Conservation (phyloP, 129 eudicot genomes). For the Tagetes erecta region DNA sequence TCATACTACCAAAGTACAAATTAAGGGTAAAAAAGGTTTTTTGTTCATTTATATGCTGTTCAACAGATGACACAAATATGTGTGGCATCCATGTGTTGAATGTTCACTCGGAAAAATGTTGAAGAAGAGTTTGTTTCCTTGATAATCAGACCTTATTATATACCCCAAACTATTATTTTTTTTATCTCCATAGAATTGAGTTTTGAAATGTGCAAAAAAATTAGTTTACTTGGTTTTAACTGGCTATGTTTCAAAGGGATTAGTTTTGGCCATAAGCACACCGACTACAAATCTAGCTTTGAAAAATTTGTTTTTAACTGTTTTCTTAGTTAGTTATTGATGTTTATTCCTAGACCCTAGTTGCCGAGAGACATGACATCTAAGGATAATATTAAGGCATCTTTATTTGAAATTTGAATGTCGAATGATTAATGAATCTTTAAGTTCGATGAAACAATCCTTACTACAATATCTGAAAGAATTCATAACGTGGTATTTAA, state of each 20-base stretch:
- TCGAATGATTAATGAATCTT: not conserved
- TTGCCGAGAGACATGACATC: not conserved
- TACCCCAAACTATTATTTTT: not conserved
- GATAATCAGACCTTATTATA: not conserved
- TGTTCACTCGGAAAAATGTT: not conserved
- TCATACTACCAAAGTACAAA: not conserved
- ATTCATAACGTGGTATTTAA: not conserved
- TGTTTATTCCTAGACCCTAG: not conserved
- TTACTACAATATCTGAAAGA: not conserved
- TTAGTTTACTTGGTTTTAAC: not conserved
- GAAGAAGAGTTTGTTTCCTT: slow-evolving; percentile 1
- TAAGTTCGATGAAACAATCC: not conserved
- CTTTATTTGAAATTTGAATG: not conserved
- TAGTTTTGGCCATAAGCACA: not conserved
- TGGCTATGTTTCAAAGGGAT: not conserved
- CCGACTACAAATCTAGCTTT: not conserved
- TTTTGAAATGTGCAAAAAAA: not conserved
- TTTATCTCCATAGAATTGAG: not conserved
- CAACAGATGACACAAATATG: not conserved
- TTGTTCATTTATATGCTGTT: not conserved
- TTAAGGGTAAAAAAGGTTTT: not conserved
- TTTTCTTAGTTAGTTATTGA: not conserved
- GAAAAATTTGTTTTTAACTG: not conserved
- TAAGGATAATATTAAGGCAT: not conserved
- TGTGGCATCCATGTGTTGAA: not conserved